Percentiles rank a stretch among this genome's conserved stretches.
Evolutionary conservation across 169 alveolate genomes (phyloP).

Genomic region (Cardiosporidium cionae): DNA sequence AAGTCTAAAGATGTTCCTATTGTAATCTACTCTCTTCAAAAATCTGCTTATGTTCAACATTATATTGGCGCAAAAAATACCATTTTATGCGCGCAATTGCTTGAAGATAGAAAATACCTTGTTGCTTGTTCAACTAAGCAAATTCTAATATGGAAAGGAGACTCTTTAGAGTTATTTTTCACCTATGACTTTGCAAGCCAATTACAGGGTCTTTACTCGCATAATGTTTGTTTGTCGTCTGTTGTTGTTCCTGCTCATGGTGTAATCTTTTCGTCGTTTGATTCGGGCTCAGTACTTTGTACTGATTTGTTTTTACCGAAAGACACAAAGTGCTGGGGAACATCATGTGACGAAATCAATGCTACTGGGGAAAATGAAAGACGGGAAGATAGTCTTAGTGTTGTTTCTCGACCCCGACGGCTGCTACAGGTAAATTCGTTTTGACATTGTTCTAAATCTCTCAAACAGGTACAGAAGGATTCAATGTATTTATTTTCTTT

Average conservation of each 20-base stretch:
- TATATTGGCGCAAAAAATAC: not conserved
- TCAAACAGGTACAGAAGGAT: no score
- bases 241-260: not conserved
- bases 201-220: not conserved
- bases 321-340: not conserved
- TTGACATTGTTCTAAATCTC: no score
- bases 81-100: not conserved
- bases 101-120: not conserved
- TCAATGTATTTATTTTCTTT: no score
- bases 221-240: not conserved
- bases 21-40: not conserved
- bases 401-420: no score
- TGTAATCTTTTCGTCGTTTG: not conserved
- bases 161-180: not conserved
- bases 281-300: not conserved
- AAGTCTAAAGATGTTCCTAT: not conserved
- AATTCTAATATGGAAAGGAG: not conserved
- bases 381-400: no score
- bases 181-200: not conserved
- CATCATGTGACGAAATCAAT: no score
- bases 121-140: not conserved
- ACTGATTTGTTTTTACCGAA: not conserved
- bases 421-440: no score
- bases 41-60: not conserved
- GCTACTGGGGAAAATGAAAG: no score